phyloP scores from a whole-genome alignment of 768 basidiomycete genomes.

The Boletus rubropictus region DNA sequence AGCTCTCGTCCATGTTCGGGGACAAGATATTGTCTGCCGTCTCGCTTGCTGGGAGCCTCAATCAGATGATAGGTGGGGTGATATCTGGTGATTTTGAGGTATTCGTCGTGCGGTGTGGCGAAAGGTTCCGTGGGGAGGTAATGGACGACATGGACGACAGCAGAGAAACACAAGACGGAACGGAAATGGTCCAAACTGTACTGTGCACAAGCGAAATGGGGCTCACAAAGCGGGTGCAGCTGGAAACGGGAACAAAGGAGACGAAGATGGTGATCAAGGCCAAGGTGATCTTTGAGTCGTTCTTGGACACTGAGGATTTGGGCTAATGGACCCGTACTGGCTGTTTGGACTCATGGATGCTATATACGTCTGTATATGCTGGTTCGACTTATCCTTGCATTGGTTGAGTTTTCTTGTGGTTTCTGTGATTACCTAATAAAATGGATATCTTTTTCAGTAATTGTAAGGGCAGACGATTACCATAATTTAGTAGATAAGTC shows the following conservation, averaged over 20 bases:
- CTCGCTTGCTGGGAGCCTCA: neutral
- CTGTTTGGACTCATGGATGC: no score
- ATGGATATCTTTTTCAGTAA: no score
- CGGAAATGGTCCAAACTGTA: neutral
- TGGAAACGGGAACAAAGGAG: neutral
- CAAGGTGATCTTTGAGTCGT: constrained; percentile 9
- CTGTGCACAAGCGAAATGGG: constrained; percentile 9
- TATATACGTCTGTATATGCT: no score
- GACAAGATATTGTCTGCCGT: constrained; percentile 1
- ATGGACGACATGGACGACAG: neutral
- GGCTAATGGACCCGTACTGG: no score
- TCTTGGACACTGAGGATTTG: neutral
- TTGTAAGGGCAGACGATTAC: no score
- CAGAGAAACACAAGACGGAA: neutral
- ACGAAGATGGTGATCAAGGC: constrained; percentile 3
- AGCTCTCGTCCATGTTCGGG: neutral
- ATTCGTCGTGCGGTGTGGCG: neutral
- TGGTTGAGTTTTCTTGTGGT: no score
- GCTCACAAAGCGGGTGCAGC: constrained; percentile 6
- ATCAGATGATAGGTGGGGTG: constrained; percentile 7
- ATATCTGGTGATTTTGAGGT: constrained; percentile 7
- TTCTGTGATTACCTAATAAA: no score
- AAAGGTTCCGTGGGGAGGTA: neutral
- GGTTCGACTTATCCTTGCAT: no score
- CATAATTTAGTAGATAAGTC: no score